Evolutionary conservation across 2,329 filamentous ascomycete genomes (phyloP).

Genomic region (Colletotrichum sp.): DNA sequence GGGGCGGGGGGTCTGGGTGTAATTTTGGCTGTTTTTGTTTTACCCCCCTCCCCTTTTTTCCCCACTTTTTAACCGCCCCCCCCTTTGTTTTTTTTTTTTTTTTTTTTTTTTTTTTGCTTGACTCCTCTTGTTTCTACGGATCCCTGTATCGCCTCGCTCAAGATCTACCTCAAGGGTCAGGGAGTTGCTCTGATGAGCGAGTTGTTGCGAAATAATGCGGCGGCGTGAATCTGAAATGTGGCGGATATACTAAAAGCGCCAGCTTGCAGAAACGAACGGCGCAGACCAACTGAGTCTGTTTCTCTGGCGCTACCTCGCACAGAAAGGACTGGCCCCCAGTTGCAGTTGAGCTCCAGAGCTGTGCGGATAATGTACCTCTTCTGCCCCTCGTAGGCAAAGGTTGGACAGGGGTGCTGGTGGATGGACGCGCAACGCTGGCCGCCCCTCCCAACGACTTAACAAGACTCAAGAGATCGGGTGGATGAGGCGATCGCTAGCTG

Average conservation of each 20-base stretch:
- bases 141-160: neutral
- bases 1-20: no score
- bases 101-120: no score
- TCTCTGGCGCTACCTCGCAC: neutral
- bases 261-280: neutral
- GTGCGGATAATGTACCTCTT: neutral
- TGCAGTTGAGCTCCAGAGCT: neutral
- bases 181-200: neutral
- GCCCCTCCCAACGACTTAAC: neutral
- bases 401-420: neutral
- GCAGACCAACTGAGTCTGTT: neutral
- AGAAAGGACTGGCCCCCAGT: neutral
- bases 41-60: no score
- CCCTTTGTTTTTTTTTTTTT: no score
- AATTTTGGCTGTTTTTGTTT: no score
- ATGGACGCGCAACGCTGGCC: conserved; percentile 9
- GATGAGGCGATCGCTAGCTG: conserved; percentile 18
- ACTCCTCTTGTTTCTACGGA: neutral
- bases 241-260: neutral
- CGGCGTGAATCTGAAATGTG: neutral
- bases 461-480: conserved; percentile 8
- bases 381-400: neutral
- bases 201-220: neutral
- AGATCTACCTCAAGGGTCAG: neutral
- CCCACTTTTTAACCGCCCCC: no score